phyloP scores from a whole-genome alignment of 768 basidiomycete species.

The Termitomyces sp. region DNA sequence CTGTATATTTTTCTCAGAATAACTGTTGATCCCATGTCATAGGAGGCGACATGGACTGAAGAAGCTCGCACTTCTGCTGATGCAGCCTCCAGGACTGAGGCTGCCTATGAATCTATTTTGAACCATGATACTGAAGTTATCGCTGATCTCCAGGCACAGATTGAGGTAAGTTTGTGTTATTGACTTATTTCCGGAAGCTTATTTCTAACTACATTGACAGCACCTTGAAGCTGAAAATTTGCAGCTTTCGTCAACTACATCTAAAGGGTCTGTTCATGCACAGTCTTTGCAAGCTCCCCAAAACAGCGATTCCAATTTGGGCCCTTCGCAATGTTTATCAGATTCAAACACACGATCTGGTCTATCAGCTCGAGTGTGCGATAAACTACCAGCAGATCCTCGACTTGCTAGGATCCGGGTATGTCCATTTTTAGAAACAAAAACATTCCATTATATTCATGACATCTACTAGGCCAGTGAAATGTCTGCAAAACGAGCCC shows the following conservation, averaged over 20 bases:
- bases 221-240: neutral
- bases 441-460: neutral
- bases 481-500: neutral
- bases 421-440: neutral
- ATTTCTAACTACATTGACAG: neutral
- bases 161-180: neutral
- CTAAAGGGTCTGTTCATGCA: neutral
- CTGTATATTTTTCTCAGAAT: neutral
- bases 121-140: neutral
- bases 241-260: neutral
- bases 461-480: neutral
- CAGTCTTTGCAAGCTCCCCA: neutral
- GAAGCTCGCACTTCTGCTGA: neutral
- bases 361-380: neutral
- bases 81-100: neutral
- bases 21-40: neutral
- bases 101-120: neutral
- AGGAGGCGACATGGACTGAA: neutral
- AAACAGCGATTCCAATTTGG: neutral
- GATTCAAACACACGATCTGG: neutral
- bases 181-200: neutral
- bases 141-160: neutral
- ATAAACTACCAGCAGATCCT: neutral
- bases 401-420: neutral
- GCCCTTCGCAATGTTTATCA: neutral